Evolutionary conservation across 192 early-diverging fungal genomes (phyloP).

Genomic region (Gorgonomyces haynaldii): DNA sequence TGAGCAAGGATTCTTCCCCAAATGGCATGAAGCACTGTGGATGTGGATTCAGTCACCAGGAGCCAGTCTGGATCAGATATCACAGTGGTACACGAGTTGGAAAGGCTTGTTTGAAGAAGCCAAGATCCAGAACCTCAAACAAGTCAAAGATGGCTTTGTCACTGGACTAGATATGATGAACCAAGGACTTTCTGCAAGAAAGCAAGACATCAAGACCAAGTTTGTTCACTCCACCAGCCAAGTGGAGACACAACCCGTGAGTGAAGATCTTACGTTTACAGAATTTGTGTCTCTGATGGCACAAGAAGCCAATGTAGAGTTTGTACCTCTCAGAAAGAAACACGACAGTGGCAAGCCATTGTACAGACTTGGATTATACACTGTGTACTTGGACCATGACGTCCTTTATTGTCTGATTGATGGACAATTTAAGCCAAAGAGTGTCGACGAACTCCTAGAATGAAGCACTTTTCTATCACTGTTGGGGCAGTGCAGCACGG

Average conservation of each 20-base stretch:
- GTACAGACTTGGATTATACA: constrained; percentile 38
- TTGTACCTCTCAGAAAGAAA: constrained; percentile 41
- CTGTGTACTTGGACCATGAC: constrained; percentile 49
- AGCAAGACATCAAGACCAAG: no score
- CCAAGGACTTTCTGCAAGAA: constrained; percentile 11
- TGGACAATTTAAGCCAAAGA: neutral
- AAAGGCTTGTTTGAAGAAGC: constrained; percentile 37
- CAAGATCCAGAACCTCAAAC: constrained; percentile 23
- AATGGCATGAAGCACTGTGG: constrained; percentile 61
- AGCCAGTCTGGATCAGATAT: constrained; percentile 49
- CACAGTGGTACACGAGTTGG: constrained; percentile 61
- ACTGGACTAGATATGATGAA: constrained; percentile 67
- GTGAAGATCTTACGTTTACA: constrained; percentile 32
- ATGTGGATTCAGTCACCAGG: constrained; percentile 49
- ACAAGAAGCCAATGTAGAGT: constrained; percentile 35
- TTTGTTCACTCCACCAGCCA: neutral
- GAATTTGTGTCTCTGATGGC: constrained; percentile 49
- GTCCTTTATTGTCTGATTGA: constrained; percentile 32
- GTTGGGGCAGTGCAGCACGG: no score
- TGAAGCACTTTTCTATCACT: no score
- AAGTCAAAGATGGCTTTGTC: constrained; percentile 45
- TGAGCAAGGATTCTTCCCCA: constrained; percentile 68
- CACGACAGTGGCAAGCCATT: constrained; percentile 38
- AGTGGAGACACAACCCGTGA: constrained; percentile 18
- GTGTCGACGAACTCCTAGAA: constrained; percentile 3